Evolutionary conservation across 805 yeast genomes (phyloP).

Genomic region (Metschnikowia matae): DNA sequence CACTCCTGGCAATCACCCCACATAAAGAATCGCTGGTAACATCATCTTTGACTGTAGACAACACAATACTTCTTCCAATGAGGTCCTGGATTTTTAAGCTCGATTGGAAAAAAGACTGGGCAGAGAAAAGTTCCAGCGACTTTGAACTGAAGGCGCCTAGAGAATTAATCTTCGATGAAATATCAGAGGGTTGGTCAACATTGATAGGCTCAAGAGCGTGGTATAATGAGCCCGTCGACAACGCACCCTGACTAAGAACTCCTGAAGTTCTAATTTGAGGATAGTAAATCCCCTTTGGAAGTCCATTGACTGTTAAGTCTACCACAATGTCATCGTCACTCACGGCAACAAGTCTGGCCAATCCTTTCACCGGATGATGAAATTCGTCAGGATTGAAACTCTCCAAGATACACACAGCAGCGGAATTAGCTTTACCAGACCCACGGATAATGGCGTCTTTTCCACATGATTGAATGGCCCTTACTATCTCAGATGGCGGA

Average conservation of each 20-base stretch:
- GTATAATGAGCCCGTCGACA: constrained; percentile 55
- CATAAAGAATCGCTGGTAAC: constrained; percentile 48
- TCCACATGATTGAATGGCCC: constrained; percentile 67
- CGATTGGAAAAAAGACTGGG: constrained; percentile 38
- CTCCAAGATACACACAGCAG: constrained; percentile 89
- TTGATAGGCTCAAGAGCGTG: constrained; percentile 42
- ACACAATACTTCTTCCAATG: constrained; percentile 65
- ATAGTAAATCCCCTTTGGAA: constrained; percentile 59
- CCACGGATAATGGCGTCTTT: constrained; percentile 91
- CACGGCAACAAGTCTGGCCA: constrained; percentile 78
- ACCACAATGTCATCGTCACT: constrained; percentile 52
- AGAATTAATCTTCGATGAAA: constrained; percentile 28
- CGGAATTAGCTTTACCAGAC: constrained; percentile 78
- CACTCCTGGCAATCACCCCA: constrained; percentile 93
- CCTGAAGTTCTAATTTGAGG: constrained; percentile 71
- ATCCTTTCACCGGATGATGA: constrained; percentile 69
- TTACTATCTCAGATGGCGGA: constrained; percentile 74
- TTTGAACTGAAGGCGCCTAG: constrained; percentile 29
- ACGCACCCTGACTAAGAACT: constrained; percentile 68
- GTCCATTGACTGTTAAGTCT: constrained; percentile 76
- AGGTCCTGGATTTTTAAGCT: constrained; percentile 51
- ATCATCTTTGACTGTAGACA: constrained; percentile 38
- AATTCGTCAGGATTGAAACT: constrained; percentile 49
- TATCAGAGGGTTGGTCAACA: constrained; percentile 23
- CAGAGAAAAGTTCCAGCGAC: constrained; percentile 19